Base-by-base conservation (phyloP, 1,284 basidiomycete species). In the Tilletiopsis washingtonensis region DNA sequence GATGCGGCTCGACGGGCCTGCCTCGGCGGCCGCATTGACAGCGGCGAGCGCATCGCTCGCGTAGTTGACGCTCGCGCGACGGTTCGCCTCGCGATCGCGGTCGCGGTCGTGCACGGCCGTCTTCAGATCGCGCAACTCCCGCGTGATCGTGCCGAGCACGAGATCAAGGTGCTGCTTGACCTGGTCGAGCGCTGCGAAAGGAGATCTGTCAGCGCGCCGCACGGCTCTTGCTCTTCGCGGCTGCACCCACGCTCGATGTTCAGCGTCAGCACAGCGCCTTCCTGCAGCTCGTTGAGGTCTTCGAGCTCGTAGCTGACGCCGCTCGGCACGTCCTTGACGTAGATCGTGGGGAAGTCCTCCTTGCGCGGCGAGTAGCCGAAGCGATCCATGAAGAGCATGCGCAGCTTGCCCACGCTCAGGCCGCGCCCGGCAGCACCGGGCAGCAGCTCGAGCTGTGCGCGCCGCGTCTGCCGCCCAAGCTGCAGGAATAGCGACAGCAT, bases 131-230 rank as follows among this genome's bases (percentile, higher is more conserved):
- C 91, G 90, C 71, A 98, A 81, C 60, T 97, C 93, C 60, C 87
- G 83, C 14, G 88, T 82, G n/a, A 98, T 78, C 1, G 78, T 77
- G 0, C 84, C 83, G 51, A 98, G 88, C 59, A 91, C 89, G 3
- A 83, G 71, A 70, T 97, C 93, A 58, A 98, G 91, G 69, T 98
- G 93, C 69, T 94, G 90, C 74, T 94, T 96, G 73, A 98, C 93
- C 74, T 98, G 93, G 74, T 97, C 93, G 47, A 98, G 82, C 12
- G 90, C 90, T 94, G 65, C n/a, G 12, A 1, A 26, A 53, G 20
- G 45, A 49, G 26, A 21, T n/a, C n/a, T n/a, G n/a, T n/a, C n/a
- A n/a, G n/a, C n/a, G n/a, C n/a, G n/a, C n/a, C n/a, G n/a, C n/a
- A n/a, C n/a, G n/a, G n/a, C n/a, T n/a, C n/a, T n/a, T n/a, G n/a